Conservation (phyloP, 129 eudicot genomes). For the Pittosporum tobira region DNA sequence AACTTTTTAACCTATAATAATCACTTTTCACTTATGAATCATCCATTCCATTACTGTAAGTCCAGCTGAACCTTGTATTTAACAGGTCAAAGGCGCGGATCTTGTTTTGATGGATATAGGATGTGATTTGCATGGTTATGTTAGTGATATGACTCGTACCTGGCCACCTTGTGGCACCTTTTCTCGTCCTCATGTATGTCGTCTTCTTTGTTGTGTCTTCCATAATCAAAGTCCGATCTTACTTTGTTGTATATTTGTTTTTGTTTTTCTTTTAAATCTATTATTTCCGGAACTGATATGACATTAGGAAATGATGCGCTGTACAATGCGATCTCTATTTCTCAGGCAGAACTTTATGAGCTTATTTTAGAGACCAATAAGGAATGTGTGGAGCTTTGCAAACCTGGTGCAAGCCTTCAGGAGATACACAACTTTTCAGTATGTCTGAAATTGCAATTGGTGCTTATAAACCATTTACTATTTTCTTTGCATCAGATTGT, state of each 20-base stretch:
- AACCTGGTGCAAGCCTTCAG: conserved; percentile 81
- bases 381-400: conserved; percentile 77
- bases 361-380: conserved; percentile 84
- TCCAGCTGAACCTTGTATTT: conserved; percentile 9
- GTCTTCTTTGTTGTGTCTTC: conserved; percentile 7
- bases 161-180: conserved; percentile 94
- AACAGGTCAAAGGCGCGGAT: conserved; percentile 61
- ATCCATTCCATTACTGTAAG: neutral
- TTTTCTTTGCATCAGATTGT: neutral
- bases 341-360: conserved; percentile 76
- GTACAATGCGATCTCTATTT: conserved; percentile 4
- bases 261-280: neutral
- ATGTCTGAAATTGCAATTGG: neutral
- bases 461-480: neutral
- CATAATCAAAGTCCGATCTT: conserved; percentile 1
- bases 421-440: conserved; percentile 77
- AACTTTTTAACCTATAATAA: neutral
- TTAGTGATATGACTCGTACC: conserved; percentile 94
- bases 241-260: neutral
- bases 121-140: conserved; percentile 93
- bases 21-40: conserved; percentile 12
- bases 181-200: conserved; percentile 63
- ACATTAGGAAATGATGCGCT: conserved; percentile 4
- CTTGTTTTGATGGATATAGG: conserved; percentile 96
- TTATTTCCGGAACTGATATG: neutral